Evolutionary conservation across 768 basidiomycete genomes (phyloP), one percentile per base, ranked within the genome.

Genomic region (Pulveroboletus ravenelii): DNA sequence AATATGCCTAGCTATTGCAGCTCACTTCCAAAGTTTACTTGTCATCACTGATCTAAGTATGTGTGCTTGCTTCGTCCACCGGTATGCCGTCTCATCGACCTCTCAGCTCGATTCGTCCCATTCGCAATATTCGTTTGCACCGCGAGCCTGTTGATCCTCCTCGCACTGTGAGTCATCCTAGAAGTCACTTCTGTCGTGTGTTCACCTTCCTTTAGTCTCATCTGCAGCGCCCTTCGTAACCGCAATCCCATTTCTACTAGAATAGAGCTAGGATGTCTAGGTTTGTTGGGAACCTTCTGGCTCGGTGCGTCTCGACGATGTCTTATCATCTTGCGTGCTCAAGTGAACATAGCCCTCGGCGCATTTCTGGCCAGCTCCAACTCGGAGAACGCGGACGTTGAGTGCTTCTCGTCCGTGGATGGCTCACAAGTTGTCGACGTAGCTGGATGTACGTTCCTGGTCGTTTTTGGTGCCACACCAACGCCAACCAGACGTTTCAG

Each of bases 41-140:
- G 75, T 81, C 53, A 74, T 86, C 56, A 87, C 85, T 50, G 87
- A 90, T 71, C 84, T 92, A 66, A 91, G 89, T 91, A 66, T 64
- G 85, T 42, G 13, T 51, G 3, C 18, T 12, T 36, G 7, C 45
- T 15, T 45, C 13, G 29, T 44, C n/a, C 37, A n/a, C n/a, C 17
- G 5, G 23, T 37, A 10, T 32, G 8, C 41, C 50, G n/a, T 53
- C 39, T 59, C 30, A 46, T 44, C 34, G 48, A 40, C 18, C 40
- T 29, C 47, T 8, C 59, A 92, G 89, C 89, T 71, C 88, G 84
- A 72, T 92, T 91, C 64, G 83, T 92, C 35, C 89, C 89, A 15
- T 87, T 89, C 62, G 84, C 89, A 47, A 78, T 92, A 63, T 91
- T 91, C 58, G 87, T 89, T 39, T 87, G 83, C 61, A 76, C 76